Evolutionary conservation across 2,329 filamentous ascomycete species (phyloP), one percentile per base, ranked within the genome.

Genomic region (Nothopassalora personata): DNA sequence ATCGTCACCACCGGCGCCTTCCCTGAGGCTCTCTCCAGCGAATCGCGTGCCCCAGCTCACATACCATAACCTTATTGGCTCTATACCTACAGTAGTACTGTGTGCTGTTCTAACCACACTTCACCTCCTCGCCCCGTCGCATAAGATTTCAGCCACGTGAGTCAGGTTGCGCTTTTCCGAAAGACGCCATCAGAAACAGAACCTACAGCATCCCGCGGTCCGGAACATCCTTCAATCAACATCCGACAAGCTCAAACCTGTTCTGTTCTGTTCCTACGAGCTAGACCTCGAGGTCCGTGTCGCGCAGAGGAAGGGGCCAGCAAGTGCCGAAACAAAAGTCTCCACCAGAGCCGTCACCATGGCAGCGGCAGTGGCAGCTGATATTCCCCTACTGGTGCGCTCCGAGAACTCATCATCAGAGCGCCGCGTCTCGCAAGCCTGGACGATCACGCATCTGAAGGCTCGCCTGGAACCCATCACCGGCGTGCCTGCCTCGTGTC

Each of bases 381-480:
- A 94, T 73, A 82, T 94, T 58, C 87, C 89, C 65, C 81, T 94
- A 68, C 81, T 86, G 64, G 84, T 94, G 70, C 83, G 83, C 61
- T 93, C 89, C 54, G 86, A 90, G 61, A 89, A 88, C 74, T 82
- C 88, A 51, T 84, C 87, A 52, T 92, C 91, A 54, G 94, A 99
- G 77, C 89, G 93, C 62, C 90, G 94, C 66, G 86, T 97, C 73
- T 93, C 90, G 28, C 93, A 93, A 13, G 88, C 92, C 66, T 99
- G 94, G 94, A 88, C 87, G 62, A 88, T 99, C 71, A 81, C 83
- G 57, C 86, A 90, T 69, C 82, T 97, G 68, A 96, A 93, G 78
- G 77, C 81, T 55, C 95, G 94, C 75, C 86, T 99, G 54, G 93
- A 97, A 76, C 88, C 91, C 62, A 87, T 97, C 76, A 97, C 93